phyloP scores from a whole-genome alignment of 2,329 filamentous ascomycete species.

The Fusarium luffae region DNA sequence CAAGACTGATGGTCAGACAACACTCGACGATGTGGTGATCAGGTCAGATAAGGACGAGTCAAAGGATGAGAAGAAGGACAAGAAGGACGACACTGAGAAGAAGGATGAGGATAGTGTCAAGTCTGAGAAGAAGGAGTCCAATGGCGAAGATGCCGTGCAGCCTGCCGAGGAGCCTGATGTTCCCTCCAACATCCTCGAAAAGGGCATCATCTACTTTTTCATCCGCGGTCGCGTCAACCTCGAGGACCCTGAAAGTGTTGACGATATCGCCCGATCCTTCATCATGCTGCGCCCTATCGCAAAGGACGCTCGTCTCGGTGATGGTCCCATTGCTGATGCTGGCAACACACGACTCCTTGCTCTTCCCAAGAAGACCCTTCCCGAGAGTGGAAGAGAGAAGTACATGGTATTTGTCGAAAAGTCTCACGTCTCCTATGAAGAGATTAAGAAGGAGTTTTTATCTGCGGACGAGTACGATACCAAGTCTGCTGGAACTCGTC shows the following conservation, averaged over 20 bases:
- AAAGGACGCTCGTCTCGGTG: constrained; percentile 69
- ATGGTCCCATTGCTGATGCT: constrained; percentile 59
- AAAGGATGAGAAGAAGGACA: not conserved
- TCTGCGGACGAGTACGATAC: constrained; percentile 76
- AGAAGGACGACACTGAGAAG: constrained; percentile 4
- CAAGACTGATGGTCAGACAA: constrained; percentile 42
- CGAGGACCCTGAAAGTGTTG: constrained; percentile 73
- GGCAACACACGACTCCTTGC: constrained; percentile 78
- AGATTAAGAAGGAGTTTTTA: constrained; percentile 80
- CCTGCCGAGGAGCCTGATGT: constrained; percentile 45
- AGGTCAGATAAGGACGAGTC: constrained; percentile 6
- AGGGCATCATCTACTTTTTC: constrained; percentile 93
- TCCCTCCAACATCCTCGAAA: constrained; percentile 76
- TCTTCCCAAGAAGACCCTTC: constrained; percentile 86
- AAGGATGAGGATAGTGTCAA: constrained; percentile 9
- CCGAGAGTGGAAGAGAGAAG: constrained; percentile 72
- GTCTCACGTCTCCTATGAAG: constrained; percentile 69
- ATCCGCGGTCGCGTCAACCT: constrained; percentile 80
- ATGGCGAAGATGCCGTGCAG: constrained; percentile 34
- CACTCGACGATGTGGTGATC: constrained; percentile 35
- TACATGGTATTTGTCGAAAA: constrained; percentile 90
- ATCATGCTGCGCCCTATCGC: constrained; percentile 81
- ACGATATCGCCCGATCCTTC: constrained; percentile 81
- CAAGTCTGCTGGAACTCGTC: constrained; percentile 76
- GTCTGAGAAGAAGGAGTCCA: constrained; percentile 4